Percentiles rank a stretch among this genome's conserved stretches.
phyloP scores from a whole-genome alignment of 2,329 filamentous ascomycete species.

The Pseudopithomyces maydicus region DNA sequence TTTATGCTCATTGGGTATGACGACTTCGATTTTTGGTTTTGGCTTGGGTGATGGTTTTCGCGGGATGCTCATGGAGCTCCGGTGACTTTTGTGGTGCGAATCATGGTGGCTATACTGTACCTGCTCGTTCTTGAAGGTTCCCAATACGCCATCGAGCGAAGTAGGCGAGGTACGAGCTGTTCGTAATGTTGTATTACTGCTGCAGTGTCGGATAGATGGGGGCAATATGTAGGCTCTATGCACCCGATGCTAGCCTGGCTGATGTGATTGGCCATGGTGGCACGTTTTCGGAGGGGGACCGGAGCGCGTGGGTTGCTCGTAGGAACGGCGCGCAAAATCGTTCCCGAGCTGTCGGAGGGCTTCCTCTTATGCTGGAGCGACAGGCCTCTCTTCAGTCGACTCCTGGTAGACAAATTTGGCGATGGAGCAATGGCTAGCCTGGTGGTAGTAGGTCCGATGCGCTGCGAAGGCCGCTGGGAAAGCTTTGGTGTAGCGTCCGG shows the following conservation, averaged over 20 bases:
- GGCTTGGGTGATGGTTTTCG: constrained; percentile 20
- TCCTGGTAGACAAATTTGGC: constrained; percentile 6
- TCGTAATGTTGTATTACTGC: constrained; percentile 21
- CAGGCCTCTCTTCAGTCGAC: constrained; percentile 19
- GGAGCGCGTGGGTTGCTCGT: constrained; percentile 23
- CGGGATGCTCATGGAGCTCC: constrained; percentile 15
- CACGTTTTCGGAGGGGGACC: constrained; percentile 25
- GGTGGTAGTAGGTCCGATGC: constrained; percentile 3
- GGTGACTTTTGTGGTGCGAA: constrained; percentile 5
- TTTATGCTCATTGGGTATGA: constrained; percentile 40
- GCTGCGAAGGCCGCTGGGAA: constrained; percentile 14
- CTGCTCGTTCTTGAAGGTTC: constrained; percentile 52
- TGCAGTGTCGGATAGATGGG: constrained; percentile 20
- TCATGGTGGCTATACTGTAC: constrained; percentile 46
- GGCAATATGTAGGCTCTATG: constrained; percentile 22
- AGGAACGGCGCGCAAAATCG: constrained; percentile 45
- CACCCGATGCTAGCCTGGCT: constrained; percentile 43
- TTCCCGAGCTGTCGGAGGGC: constrained; percentile 29
- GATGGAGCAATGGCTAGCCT: constrained; percentile 11
- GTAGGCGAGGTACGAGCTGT: constrained; percentile 19
- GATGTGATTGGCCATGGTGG: constrained; percentile 48
- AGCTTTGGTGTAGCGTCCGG: constrained; percentile 13
- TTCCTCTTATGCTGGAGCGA: constrained; percentile 25
- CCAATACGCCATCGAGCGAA: constrained; percentile 43
- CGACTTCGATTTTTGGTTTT: constrained; percentile 42